A percentile compares a stretch with the other conserved stretches of the same genome.
These are phyloP conservation scores for Penicillium turbatum DNA, from an alignment of 495 filamentous ascomycete species.

Conservation along the genomic window DNA sequence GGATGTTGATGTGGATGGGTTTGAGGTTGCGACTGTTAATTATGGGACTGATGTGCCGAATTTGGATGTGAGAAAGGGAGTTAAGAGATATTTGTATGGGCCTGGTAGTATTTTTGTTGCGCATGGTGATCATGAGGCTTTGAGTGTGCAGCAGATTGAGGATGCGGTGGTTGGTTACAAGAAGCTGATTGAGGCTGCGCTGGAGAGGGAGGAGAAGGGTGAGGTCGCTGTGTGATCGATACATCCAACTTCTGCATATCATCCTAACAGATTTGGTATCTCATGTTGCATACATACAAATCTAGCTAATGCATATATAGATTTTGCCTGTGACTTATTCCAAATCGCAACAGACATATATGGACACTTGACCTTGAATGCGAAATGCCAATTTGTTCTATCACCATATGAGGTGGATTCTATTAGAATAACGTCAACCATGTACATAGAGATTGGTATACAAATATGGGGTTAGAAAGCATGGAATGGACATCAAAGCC, in stretches of 20 bases:
- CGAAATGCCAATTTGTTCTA: neutral
- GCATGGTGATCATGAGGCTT: conserved; percentile 77
- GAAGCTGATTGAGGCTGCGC: conserved; percentile 59
- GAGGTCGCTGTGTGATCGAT: neutral
- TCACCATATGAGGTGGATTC: neutral
- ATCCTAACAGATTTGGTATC: neutral
- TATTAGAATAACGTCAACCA: neutral
- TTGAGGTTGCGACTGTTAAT: conserved; percentile 73
- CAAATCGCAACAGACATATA: no score
- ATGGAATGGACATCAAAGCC: neutral
- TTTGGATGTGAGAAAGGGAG: conserved; percentile 47
- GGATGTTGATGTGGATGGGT: conserved; percentile 76
- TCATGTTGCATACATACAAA: no score
- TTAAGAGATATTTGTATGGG: conserved; percentile 83
- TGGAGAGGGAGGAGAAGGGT: conserved; percentile 32
- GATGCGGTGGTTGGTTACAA: conserved; percentile 68
- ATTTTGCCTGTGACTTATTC: no score
- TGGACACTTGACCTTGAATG: no score
- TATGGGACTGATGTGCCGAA: conserved; percentile 92
- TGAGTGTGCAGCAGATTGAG: conserved; percentile 65
- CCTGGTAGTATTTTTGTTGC: conserved; percentile 86
- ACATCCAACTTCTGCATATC: neutral
- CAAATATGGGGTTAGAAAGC: neutral
- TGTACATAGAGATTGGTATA: neutral
- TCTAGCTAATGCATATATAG: no score